Conservation (phyloP, 345 rosid species). For the Lenwebbia sp. region DNA sequence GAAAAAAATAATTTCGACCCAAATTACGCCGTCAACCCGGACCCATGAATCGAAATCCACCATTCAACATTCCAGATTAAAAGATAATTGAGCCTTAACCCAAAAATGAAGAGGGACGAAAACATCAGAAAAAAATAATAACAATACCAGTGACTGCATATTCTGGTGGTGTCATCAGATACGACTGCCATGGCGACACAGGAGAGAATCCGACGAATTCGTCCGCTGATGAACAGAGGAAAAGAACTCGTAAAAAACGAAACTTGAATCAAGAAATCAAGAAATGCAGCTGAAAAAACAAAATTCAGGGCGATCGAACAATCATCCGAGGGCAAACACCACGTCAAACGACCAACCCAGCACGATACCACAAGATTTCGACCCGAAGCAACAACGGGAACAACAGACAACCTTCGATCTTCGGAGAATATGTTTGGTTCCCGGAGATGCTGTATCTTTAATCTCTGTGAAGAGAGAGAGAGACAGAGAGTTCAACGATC, state of each 20-base stretch:
- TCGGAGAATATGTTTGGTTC: not conserved
- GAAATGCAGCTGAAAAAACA: not conserved
- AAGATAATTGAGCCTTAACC: not conserved
- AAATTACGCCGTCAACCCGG: not conserved
- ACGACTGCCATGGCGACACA: constrained; percentile 37
- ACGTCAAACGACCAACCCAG: not conserved
- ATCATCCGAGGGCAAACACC: not conserved
- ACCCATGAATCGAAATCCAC: not conserved
- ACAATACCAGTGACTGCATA: constrained; percentile 79
- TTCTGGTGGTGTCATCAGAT: constrained; percentile 49
- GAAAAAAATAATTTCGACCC: not conserved
- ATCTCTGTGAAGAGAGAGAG: not conserved
- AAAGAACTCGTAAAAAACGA: not conserved
- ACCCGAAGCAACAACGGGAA: not conserved
- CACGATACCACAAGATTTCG: not conserved
- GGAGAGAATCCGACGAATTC: not conserved
- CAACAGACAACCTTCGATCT: not conserved
- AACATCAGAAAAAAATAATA: not conserved
- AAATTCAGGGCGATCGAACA: not conserved
- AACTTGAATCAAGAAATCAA: not conserved
- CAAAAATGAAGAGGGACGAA: not conserved
- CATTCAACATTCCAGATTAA: not conserved
- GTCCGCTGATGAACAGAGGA: not conserved
- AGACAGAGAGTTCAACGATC: not conserved
- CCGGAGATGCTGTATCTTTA: not conserved